Evolutionary conservation across 2,329 filamentous ascomycete genomes (phyloP).

Genomic region (Arthrinium puccinioides): DNA sequence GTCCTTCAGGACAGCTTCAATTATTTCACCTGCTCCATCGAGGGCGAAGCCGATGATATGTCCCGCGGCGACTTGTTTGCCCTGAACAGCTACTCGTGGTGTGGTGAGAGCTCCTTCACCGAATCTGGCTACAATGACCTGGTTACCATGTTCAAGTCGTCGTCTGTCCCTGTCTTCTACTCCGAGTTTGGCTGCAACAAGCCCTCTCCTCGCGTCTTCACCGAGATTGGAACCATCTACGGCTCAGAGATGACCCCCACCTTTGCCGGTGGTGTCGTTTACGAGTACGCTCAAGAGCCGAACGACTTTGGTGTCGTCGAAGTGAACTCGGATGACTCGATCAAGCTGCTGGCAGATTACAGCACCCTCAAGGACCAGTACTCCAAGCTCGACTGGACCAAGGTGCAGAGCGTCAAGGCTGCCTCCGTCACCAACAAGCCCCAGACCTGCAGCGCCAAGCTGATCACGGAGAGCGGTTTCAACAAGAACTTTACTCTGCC

Average conservation of each 20-base stretch:
- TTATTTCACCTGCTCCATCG: conserved; percentile 62
- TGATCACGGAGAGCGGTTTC: conserved; percentile 66
- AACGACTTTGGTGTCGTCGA: conserved; percentile 60
- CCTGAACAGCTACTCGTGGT: conserved; percentile 72
- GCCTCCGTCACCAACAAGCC: conserved; percentile 42
- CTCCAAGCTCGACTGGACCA: conserved; percentile 62
- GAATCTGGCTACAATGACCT: conserved; percentile 57
- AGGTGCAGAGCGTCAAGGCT: conserved; percentile 57
- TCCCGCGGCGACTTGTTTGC: conserved; percentile 70
- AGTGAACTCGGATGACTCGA: conserved; percentile 46
- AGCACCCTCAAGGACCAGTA: conserved; percentile 71
- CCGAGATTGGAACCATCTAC: conserved; percentile 69
- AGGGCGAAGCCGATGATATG: conserved; percentile 46
- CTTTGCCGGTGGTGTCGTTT: conserved; percentile 72
- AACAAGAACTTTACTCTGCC: conserved; percentile 75
- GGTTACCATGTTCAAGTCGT: conserved; percentile 56
- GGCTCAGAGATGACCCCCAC: conserved; percentile 58
- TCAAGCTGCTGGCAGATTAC: conserved; percentile 57
- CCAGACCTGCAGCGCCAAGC: conserved; percentile 55
- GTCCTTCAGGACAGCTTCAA: conserved; percentile 69
- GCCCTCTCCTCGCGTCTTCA: conserved; percentile 63
- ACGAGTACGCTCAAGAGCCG: conserved; percentile 69
- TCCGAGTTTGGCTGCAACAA: conserved; percentile 76
- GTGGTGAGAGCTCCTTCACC: conserved; percentile 55
- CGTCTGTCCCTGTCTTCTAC: conserved; percentile 71